A percentile compares a stretch with the other conserved stretches of the same genome.
Evolutionary conservation across 805 yeast species (phyloP).

Genomic region (Metschnikowia chrysomelidarum): DNA sequence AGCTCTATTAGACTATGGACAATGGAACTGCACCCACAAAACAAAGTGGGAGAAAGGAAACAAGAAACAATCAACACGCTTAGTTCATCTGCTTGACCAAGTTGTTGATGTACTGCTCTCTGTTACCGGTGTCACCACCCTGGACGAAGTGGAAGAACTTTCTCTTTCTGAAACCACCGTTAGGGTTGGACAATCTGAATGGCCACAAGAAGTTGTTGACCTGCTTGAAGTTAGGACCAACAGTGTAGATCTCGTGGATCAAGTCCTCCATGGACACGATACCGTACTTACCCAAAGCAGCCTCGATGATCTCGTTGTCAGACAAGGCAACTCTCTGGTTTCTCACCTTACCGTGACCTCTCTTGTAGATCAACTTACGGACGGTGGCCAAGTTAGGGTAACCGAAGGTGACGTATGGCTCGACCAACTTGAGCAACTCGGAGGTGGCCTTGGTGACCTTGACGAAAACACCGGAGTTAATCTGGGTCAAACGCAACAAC

Average conservation of each 20-base stretch:
- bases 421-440: slow-evolving; percentile 90
- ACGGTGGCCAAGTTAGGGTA: slow-evolving; percentile 91
- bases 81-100: slow-evolving; percentile 93
- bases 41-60: slow-evolving; percentile 5
- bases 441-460: slow-evolving; percentile 93
- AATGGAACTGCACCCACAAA: slow-evolving; percentile 5
- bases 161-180: slow-evolving; percentile 98
- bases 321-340: slow-evolving; percentile 90
- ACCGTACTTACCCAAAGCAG: slow-evolving; percentile 88
- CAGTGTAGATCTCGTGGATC: slow-evolving; percentile 94
- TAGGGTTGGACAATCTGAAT: slow-evolving; percentile 94
- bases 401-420: slow-evolving; percentile 97
- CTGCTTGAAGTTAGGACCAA: slow-evolving; percentile 98
- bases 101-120: slow-evolving; percentile 93
- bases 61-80: slow-evolving; percentile 24
- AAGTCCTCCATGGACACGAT: slow-evolving; percentile 88
- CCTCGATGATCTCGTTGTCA: slow-evolving; percentile 88
- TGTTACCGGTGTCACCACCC: slow-evolving; percentile 99
- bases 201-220: slow-evolving; percentile 99
- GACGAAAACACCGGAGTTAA: slow-evolving; percentile 93
- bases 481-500: slow-evolving; percentile 88
- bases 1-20: slow-evolving; percentile 15
- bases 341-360: slow-evolving; percentile 97
- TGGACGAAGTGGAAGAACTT: slow-evolving; percentile 96
- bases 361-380: slow-evolving; percentile 93